Conservation (phyloP, 1,284 basidiomycete genomes). For the Calocybe gambosa region DNA sequence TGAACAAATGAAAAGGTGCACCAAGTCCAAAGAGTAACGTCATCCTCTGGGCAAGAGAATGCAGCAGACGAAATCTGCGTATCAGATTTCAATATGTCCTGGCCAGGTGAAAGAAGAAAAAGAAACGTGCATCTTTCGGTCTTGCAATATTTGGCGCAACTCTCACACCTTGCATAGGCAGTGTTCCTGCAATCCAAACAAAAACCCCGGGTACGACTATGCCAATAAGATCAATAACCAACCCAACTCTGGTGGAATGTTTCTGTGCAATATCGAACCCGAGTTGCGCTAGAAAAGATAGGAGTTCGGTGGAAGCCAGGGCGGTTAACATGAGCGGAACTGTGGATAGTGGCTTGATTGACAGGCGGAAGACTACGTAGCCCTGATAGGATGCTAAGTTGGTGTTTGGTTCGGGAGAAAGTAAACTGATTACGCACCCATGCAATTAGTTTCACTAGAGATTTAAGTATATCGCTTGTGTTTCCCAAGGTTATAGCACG, state of each 20-base stretch:
- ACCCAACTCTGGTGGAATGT: constrained; percentile 7
- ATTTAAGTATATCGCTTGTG: constrained; percentile 15
- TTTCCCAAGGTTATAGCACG: constrained; percentile 28
- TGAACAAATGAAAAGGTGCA: constrained; percentile 72
- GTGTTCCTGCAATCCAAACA: constrained; percentile 45
- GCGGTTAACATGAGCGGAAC: constrained; percentile 47
- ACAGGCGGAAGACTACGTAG: constrained; percentile 36
- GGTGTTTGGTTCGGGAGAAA: background rate
- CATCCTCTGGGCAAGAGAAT: constrained; percentile 64
- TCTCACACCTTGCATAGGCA: constrained; percentile 40
- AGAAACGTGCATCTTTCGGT: constrained; percentile 35
- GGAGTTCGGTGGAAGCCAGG: constrained; percentile 33
- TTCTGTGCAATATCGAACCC: constrained; percentile 22
- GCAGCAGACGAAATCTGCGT: constrained; percentile 45
- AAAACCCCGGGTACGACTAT: constrained; percentile 32
- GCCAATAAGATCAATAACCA: constrained; percentile 26
- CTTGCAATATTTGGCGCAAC: constrained; percentile 44
- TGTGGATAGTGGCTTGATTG: constrained; percentile 37
- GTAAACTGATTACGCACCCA: constrained; percentile 35
- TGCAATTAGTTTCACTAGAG: constrained; percentile 27
- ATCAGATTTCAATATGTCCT: too few relatives aligned
- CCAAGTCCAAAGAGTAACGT: constrained; percentile 74
- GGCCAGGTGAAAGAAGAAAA: too few relatives aligned
- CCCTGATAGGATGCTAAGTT: constrained; percentile 26
- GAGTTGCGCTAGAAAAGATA: constrained; percentile 32